A percentile compares a stretch with the other conserved stretches of the same genome.
Evolutionary conservation across 176 grass and related monocot species (phyloP).

Genomic region (Avena atlantica): DNA sequence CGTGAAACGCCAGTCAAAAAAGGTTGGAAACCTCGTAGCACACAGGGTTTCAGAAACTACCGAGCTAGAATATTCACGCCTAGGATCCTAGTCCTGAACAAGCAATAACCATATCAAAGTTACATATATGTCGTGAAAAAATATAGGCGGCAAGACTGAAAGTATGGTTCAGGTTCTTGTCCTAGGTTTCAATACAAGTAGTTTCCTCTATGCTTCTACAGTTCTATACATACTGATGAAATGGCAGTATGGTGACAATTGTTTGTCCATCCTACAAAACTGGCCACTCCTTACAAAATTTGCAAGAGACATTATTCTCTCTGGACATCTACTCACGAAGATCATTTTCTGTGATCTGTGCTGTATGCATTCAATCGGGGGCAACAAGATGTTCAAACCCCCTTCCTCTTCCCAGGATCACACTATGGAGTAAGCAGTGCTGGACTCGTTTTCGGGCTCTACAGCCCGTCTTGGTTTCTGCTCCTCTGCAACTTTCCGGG

Average conservation of each 20-base stretch:
- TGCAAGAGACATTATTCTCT: conserved; percentile 44
- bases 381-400: conserved; percentile 22
- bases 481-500: conserved; percentile 40
- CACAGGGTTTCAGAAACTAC: not conserved
- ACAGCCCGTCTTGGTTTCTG: conserved; percentile 39
- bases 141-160: not conserved
- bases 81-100: not conserved
- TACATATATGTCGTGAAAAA: not conserved
- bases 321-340: conserved; percentile 16
- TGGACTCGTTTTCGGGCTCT: conserved; percentile 42
- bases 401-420: conserved; percentile 4
- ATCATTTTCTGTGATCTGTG: not conserved
- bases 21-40: not conserved
- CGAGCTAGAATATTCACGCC: not conserved
- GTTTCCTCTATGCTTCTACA: conserved; percentile 13
- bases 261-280: conserved; percentile 43
- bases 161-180: not conserved
- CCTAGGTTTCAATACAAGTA: not conserved
- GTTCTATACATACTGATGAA: conserved; percentile 38
- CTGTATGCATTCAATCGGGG: conserved; percentile 21
- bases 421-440: conserved; percentile 56
- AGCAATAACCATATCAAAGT: not conserved
- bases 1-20: not conserved
- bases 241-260: conserved; percentile 10
- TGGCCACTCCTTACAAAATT: conserved; percentile 44